phyloP scores from a whole-genome alignment of 129 eudicot genomes.

The Flaveria brownii region DNA sequence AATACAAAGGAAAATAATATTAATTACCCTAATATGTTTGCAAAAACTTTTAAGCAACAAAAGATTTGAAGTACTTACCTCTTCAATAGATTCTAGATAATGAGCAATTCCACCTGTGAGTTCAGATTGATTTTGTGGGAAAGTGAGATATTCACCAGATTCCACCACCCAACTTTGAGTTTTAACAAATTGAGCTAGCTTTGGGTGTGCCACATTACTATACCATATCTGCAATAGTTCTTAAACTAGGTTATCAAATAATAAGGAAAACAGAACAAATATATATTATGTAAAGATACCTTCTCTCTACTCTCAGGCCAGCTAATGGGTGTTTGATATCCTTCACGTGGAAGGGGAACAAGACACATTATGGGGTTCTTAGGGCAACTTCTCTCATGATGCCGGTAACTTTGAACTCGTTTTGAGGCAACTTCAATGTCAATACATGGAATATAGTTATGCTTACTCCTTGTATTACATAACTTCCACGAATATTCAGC shows the following conservation, averaged over 20 bases:
- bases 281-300: conserved; percentile 39
- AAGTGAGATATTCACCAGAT: conserved; percentile 75
- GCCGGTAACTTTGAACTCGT: conserved; percentile 64
- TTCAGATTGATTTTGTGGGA: conserved; percentile 79
- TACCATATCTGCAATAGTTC: conserved; percentile 61
- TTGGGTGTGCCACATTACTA: conserved; percentile 92
- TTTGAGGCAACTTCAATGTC: conserved; percentile 60
- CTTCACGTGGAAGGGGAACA: conserved; percentile 89
- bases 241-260: conserved; percentile 29
- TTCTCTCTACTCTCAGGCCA: conserved; percentile 89
- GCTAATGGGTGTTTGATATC: conserved; percentile 65
- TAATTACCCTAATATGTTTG: neutral
- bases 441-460: conserved; percentile 95
- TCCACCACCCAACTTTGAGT: conserved; percentile 76
- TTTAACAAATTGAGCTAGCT: conserved; percentile 66
- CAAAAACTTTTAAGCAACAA: conserved; percentile 7
- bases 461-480: conserved; percentile 84
- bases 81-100: conserved; percentile 86
- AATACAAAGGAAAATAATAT: conserved; percentile 11
- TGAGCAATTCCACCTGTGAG: conserved; percentile 69
- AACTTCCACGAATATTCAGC: conserved; percentile 72
- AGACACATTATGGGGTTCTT: conserved; percentile 67
- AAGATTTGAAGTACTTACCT: conserved; percentile 50
- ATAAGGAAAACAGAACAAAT: conserved; percentile 13
- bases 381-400: conserved; percentile 92